Conservation (phyloP, 441 rosid genomes). For the Euphorbia neoarborescens region DNA sequence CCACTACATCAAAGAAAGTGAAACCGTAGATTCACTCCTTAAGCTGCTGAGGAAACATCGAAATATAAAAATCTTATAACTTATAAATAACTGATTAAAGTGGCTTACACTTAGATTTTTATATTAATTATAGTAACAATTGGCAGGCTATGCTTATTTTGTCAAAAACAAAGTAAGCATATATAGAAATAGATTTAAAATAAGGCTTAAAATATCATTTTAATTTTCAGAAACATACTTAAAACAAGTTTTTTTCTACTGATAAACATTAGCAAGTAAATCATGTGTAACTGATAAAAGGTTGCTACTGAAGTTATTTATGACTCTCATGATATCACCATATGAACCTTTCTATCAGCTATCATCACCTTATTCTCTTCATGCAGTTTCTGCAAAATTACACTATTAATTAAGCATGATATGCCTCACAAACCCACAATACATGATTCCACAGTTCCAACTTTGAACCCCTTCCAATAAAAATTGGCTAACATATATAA, state of each 20-base stretch:
- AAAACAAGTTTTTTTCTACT: no score
- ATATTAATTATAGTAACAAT: no score
- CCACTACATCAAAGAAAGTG: no score
- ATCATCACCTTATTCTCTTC: conserved; percentile 90
- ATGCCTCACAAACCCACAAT: background rate
- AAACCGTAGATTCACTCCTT: conserved; percentile 61
- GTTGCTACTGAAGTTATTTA: conserved; percentile 8
- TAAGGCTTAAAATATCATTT: no score
- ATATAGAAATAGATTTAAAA: no score
- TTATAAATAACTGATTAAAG: no score
- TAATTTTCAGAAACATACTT: no score
- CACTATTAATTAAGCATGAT: conserved; percentile 3
- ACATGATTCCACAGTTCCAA: background rate
- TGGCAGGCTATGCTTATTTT: no score
- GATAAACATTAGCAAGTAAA: background rate
- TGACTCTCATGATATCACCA: conserved; percentile 43
- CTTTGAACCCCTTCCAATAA: background rate
- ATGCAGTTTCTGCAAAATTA: conserved; percentile 64
- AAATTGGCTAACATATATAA: background rate
- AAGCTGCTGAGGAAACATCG: conserved; percentile 66
- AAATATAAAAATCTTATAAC: no score
- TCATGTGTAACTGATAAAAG: background rate
- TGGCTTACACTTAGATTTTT: no score
- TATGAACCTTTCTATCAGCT: conserved; percentile 60
- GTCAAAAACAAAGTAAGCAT: no score